Percentiles rank a stretch among this genome's conserved stretches.
Evolutionary conservation across 306 rosid genomes (phyloP).

Genomic region (Clitoria ternatea): DNA sequence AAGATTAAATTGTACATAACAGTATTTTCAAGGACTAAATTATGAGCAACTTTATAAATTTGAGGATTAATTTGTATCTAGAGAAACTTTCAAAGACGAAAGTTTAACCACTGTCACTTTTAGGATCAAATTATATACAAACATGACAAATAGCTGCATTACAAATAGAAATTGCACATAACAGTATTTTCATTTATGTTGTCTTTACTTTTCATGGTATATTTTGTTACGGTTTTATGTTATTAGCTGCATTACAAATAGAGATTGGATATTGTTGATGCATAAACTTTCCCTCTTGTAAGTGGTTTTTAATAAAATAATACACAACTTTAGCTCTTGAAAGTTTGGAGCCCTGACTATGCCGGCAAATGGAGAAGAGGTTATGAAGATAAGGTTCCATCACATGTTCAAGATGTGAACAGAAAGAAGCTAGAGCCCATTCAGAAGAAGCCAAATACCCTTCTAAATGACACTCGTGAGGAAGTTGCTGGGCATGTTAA

Average conservation of each 20-base stretch:
- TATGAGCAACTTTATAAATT: no score
- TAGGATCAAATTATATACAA: no score
- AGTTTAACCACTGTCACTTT: no score
- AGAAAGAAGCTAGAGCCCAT: conserved; percentile 43
- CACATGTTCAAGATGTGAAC: conserved; percentile 38
- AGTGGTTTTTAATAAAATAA: background rate
- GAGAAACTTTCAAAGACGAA: no score
- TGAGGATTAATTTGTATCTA: no score
- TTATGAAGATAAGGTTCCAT: conserved; percentile 56
- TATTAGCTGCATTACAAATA: background rate
- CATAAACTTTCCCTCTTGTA: background rate
- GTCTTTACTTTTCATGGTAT: background rate
- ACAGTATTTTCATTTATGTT: background rate
- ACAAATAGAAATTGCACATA: no score
- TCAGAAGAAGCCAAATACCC: conserved; percentile 33
- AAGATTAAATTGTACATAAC: no score
- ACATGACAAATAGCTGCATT: no score
- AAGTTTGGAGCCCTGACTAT: background rate
- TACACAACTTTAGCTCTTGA: background rate
- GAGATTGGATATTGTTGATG: background rate
- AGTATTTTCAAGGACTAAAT: no score
- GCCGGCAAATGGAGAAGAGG: conserved; percentile 44
- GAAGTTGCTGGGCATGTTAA: conserved; percentile 40
- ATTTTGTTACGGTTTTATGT: background rate
- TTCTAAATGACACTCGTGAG: conserved; percentile 30